phyloP scores from a whole-genome alignment of 2,329 filamentous ascomycete genomes.

The Aspergillus spinulosporus region DNA sequence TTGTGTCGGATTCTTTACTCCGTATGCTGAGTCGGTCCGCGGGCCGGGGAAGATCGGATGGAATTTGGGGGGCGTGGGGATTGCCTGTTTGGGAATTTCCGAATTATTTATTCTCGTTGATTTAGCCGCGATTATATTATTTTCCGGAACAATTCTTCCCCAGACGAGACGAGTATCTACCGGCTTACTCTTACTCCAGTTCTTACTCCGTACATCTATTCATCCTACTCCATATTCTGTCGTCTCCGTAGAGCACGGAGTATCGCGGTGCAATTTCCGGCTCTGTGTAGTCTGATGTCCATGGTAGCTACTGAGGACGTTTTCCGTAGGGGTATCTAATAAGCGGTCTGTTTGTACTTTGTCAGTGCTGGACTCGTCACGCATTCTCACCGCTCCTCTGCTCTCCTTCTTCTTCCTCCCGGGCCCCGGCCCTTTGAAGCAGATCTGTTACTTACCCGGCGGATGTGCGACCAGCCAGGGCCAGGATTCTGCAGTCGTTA shows the following conservation, averaged over 20 bases:
- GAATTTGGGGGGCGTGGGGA: constrained; percentile 12
- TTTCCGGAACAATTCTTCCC: not conserved
- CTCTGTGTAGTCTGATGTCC: not conserved
- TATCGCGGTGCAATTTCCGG: not conserved
- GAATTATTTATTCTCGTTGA: not conserved
- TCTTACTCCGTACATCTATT: not conserved
- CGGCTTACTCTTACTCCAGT: not conserved
- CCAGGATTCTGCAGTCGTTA: not conserved
- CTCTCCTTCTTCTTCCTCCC: not conserved
- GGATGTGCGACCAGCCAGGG: constrained; percentile 1
- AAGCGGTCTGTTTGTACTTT: constrained; percentile 3
- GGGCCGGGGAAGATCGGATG: constrained; percentile 28
- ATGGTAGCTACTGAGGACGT: no score
- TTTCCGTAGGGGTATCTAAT: no score
- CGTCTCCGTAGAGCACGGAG: no score
- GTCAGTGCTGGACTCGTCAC: constrained; percentile 2
- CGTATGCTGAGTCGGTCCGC: constrained; percentile 16
- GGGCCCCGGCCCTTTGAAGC: not conserved
- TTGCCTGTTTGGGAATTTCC: not conserved
- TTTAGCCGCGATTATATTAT: not conserved
- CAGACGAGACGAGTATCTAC: not conserved
- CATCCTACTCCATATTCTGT: no score
- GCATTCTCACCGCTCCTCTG: constrained; percentile 6
- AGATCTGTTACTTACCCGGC: not conserved
- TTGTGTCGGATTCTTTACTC: constrained; percentile 8